These are phyloP conservation scores for Fusarium verticillioides DNA, from an alignment of 2,329 filamentous ascomycete genomes.

Conservation along the genomic window DNA sequence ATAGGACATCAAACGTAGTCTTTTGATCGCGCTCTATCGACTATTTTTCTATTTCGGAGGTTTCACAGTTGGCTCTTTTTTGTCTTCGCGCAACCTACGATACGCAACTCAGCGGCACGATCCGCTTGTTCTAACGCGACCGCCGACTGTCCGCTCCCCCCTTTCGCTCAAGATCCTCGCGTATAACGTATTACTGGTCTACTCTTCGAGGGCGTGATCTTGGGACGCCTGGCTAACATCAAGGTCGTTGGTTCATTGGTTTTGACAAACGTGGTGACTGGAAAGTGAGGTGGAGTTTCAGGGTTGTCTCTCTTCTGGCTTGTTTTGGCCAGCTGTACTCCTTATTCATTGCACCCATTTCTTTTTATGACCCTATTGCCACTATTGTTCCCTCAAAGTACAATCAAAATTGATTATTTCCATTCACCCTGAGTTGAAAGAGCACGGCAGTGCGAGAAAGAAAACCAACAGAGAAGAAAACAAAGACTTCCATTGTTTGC, in stretches of 20 bases:
- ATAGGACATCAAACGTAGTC: slow-evolving; percentile 14
- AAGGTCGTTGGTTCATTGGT: slow-evolving; percentile 48
- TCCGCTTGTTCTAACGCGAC: slow-evolving; percentile 17
- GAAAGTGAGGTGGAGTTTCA: slow-evolving; percentile 52
- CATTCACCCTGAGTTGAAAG: slow-evolving; percentile 52
- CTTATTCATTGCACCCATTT: slow-evolving; percentile 51
- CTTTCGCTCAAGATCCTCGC: slow-evolving; percentile 13
- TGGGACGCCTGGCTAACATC: slow-evolving; percentile 45
- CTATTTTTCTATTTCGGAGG: slow-evolving; percentile 2
- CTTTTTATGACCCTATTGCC: slow-evolving; percentile 48
- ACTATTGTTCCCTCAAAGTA: slow-evolving; percentile 52
- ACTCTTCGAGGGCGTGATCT: slow-evolving; percentile 38
- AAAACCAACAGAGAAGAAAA: slow-evolving; percentile 47
- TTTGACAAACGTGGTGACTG: slow-evolving; percentile 46
- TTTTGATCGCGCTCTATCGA: neutral
- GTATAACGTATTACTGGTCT: slow-evolving; percentile 35
- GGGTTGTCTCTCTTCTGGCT: slow-evolving; percentile 51
- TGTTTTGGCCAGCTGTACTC: slow-evolving; percentile 54
- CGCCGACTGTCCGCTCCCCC: slow-evolving; percentile 1
- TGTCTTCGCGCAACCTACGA: neutral
- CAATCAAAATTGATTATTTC: slow-evolving; percentile 66
- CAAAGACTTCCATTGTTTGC: slow-evolving; percentile 39
- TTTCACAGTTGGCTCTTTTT: neutral
- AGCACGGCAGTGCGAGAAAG: slow-evolving; percentile 53
- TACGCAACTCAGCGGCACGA: slow-evolving; percentile 14